These are phyloP conservation scores for Aquilaria malaccensis DNA, from an alignment of 345 rosid species.

Conservation along the genomic window DNA sequence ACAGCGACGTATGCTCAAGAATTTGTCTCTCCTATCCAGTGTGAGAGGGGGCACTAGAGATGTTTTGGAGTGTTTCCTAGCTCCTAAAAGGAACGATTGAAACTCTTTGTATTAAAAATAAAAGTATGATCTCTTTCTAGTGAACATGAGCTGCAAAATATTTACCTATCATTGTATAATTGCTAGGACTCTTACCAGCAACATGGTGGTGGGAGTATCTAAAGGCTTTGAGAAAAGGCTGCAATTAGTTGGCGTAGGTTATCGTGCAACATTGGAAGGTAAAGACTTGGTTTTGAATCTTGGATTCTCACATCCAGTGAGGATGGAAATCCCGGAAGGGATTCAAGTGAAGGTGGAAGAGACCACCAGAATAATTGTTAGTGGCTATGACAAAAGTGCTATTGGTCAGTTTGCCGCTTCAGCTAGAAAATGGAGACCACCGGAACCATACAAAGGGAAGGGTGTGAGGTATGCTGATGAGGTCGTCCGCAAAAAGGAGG, in stretches of 20 bases:
- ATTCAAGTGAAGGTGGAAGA: constrained; percentile 82
- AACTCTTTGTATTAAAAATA: too few relatives aligned
- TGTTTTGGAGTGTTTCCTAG: too few relatives aligned
- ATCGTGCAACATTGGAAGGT: constrained; percentile 79
- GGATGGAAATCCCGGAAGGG: constrained; percentile 72
- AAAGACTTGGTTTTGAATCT: constrained; percentile 72
- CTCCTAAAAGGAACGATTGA: too few relatives aligned
- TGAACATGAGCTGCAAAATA: too few relatives aligned
- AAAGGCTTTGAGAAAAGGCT: constrained; percentile 97
- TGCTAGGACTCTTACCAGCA: constrained; percentile 80
- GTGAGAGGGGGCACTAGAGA: too few relatives aligned
- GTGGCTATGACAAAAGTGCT: constrained; percentile 68
- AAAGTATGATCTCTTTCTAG: too few relatives aligned
- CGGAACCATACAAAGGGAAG: constrained; percentile 96
- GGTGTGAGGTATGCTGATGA: constrained; percentile 90
- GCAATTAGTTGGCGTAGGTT: constrained; percentile 82
- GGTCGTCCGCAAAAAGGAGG: constrained; percentile 74
- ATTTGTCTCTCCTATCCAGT: too few relatives aligned
- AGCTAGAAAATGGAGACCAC: constrained; percentile 89
- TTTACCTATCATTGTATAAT: neutral
- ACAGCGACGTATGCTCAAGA: neutral
- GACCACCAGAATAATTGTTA: constrained; percentile 60
- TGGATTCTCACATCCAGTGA: constrained; percentile 90
- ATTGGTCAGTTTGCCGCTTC: constrained; percentile 92
- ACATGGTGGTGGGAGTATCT: constrained; percentile 94